Base-by-base conservation (phyloP, 768 basidiomycete genomes). In the Coprinellus micaceus region DNA sequence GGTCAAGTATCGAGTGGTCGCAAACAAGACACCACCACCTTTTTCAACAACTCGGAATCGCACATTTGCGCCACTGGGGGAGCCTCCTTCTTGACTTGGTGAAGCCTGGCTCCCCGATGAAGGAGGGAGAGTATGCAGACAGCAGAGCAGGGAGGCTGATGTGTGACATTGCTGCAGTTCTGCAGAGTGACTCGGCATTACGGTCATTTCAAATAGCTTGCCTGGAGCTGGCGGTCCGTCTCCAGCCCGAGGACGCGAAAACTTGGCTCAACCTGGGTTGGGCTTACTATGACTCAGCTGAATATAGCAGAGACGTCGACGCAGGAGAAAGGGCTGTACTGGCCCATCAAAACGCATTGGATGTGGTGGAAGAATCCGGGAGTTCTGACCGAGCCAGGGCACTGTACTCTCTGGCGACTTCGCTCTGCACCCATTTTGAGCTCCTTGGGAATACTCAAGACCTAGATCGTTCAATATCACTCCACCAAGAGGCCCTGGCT, bases 401-500 rank as follows among this genome's bases (percentile, higher is more conserved):
- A n/a, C 45, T 36, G 17, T 4, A 40, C 37, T 4, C 17, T 19
- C 37, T 53, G 11, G 52, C 52, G 13, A 17, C n/a, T 26, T 13
- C 28, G 2, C 21, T 53, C n/a, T 36, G 22, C 17, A 24, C n/a
- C 22, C 52, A 37, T 22, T 40, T 21, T 11, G 24, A 29, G 4
- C 25, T 7, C 3, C 6, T 15, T n/a, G 52, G 52, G 10, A 28
- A 15, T n/a, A n/a, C n/a, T 29, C 25, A 45, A 21, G 50, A 52
- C 29, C 50, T 61, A 5, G 55, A 58, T 28, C 57, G 62, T 13
- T 50, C 58, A 9, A 62, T 63, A 24, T 21, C 45, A 25, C 41
- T 47, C n/a, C 25, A 43, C n/a, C 60, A 43, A 15, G 57, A 52
- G 41, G 61, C 61, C 12, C 52, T 62, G 28, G 36, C 40, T 1